Conservation (phyloP, 148 eudicot genomes). For the Beta vulgaris region DNA sequence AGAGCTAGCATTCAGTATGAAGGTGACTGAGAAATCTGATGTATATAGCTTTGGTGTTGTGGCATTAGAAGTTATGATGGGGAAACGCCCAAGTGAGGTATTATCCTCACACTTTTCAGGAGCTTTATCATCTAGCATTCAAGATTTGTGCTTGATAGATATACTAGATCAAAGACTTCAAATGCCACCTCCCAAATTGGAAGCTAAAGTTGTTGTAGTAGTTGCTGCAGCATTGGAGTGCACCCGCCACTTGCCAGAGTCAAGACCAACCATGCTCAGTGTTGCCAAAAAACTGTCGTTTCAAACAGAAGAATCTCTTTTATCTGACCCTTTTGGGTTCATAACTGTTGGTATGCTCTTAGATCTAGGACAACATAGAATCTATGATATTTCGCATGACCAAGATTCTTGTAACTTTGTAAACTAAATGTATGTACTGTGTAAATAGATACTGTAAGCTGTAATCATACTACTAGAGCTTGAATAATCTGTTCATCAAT, state of each 20-base stretch:
- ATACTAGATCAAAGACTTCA: constrained; percentile 19
- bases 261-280: constrained; percentile 23
- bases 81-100: constrained; percentile 49
- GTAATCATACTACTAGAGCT: neutral
- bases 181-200: constrained; percentile 23
- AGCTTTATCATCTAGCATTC: neutral
- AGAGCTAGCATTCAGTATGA: constrained; percentile 23
- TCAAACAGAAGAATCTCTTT: neutral
- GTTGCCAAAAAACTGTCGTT: constrained; percentile 16
- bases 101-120: constrained; percentile 12
- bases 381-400: neutral
- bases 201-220: constrained; percentile 17
- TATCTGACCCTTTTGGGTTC: constrained; percentile 4
- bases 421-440: neutral
- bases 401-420: neutral
- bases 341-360: constrained; percentile 2
- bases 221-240: constrained; percentile 17
- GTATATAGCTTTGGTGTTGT: constrained; percentile 71
- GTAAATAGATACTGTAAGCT: neutral
- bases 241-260: constrained; percentile 19
- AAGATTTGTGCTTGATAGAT: constrained; percentile 13
- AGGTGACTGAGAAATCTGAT: constrained; percentile 51
- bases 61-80: constrained; percentile 65
- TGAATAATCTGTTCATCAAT: too few species aligned
- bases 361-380: neutral